Evolutionary conservation across 257 asterid genomes (phyloP), one percentile per base, ranked within the genome.

Genomic region (Salvia rosmarinus): DNA sequence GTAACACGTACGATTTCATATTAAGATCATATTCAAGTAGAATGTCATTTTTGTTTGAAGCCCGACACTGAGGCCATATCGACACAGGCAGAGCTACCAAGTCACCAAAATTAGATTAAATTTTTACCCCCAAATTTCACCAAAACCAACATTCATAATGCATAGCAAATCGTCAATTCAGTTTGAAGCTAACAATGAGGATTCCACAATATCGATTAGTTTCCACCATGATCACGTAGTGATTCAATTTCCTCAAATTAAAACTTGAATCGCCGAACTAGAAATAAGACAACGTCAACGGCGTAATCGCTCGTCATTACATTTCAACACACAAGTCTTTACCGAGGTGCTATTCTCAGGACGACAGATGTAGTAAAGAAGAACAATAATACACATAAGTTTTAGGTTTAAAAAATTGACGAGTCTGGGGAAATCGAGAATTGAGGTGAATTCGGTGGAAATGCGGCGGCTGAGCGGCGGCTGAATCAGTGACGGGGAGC

Each of bases 261-360:
- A 67, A 57, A 9, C 55, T 14, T 35, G 14, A 46, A 58, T 55
- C 35, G 65, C 54, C 23, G 56, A 34, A 57, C 19, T 3, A 35
- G 32, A 66, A 13, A 35, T n/a, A 34, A 12, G 30, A 16, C 52
- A 4, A 3, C 37, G 6, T 25, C 30, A 25, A 25, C 3, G 67
- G n/a, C 14, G 25, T 42, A 28, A 20, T 14, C 39, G 58, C 6
- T 58, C 11, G 11, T 28, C 1, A 25, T 14, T 37, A 59, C 17
- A 2, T 6, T 17, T 34, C 17, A 40, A 19, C 20, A 17, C 16
- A 20, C 9, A 25, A 44, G 66, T 9, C 0, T 25, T 49, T 43
- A 81, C 89, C 51, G 84, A 76, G 70, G 83, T 56, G 82, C 57
- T 74, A 78, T 74, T 71, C 30, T 72, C 73, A 66, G 65, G 60